Evolutionary conservation across 805 yeast genomes (phyloP).

Genomic region (Schwanniomyces vanrijiae): DNA sequence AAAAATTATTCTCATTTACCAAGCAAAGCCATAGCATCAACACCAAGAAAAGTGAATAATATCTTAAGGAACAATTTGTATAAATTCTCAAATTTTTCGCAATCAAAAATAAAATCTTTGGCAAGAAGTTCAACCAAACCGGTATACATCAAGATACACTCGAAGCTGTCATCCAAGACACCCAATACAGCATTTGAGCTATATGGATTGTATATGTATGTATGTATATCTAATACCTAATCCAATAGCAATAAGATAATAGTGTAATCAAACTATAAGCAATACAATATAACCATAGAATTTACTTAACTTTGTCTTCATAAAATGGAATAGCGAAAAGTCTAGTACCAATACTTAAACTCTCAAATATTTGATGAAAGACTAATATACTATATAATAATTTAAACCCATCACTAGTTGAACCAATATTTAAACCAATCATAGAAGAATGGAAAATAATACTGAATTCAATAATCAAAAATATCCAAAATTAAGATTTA

Average conservation of each 20-base stretch:
- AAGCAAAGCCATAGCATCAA: slow-evolving; percentile 74
- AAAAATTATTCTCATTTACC: slow-evolving; percentile 60
- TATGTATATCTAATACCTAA: slow-evolving; percentile 67
- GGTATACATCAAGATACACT: slow-evolving; percentile 77
- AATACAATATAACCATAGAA: slow-evolving; percentile 58
- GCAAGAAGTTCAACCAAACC: slow-evolving; percentile 81
- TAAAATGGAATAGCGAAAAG: slow-evolving; percentile 28
- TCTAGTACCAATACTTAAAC: slow-evolving; percentile 33
- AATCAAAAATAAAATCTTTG: slow-evolving; percentile 66
- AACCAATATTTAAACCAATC: slow-evolving; percentile 33
- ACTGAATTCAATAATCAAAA: slow-evolving; percentile 27
- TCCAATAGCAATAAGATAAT: slow-evolving; percentile 74
- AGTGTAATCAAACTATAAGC: slow-evolving; percentile 65
- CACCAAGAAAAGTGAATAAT: slow-evolving; percentile 57
- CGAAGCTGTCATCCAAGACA: slow-evolving; percentile 68
- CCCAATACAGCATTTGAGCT: slow-evolving; percentile 67
- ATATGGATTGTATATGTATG: slow-evolving; percentile 57
- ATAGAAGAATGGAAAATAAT: slow-evolving; percentile 34
- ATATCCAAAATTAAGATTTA: slow-evolving; percentile 24
- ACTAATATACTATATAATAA: slow-evolving; percentile 27
- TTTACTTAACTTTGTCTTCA: slow-evolving; percentile 25
- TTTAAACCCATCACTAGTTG: slow-evolving; percentile 28
- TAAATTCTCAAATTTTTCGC: slow-evolving; percentile 54
- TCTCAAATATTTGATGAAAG: slow-evolving; percentile 34
- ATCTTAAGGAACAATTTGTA: slow-evolving; percentile 52